Evolutionary conservation across 371 early-diverging fungal genomes (phyloP).

Genomic region (Globomyces sp.): DNA sequence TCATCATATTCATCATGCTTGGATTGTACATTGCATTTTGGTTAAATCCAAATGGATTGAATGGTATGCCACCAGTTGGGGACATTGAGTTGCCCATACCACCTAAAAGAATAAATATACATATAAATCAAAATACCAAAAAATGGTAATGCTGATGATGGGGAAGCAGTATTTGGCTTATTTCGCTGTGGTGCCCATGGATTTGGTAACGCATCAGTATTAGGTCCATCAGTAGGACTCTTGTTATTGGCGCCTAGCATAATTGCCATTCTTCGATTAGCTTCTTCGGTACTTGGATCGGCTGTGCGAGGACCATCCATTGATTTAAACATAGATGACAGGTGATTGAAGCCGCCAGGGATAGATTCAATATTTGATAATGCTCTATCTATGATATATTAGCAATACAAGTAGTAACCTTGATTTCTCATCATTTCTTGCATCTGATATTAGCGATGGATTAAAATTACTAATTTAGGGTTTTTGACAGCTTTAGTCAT

Average conservation of each 20-base stretch:
- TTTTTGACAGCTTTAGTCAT: constrained; percentile 26
- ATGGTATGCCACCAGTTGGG: constrained; percentile 6
- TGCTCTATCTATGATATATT: constrained; percentile 23
- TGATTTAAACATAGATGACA: constrained; percentile 37
- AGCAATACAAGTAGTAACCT: constrained; percentile 15
- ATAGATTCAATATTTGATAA: constrained; percentile 45
- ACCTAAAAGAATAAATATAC: neutral
- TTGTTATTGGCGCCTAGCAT: constrained; percentile 33
- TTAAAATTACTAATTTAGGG: constrained; percentile 15
- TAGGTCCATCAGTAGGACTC: constrained; percentile 23
- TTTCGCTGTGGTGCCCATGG: constrained; percentile 37
- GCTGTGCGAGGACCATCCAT: constrained; percentile 2
- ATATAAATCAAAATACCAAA: neutral
- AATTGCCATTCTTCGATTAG: constrained; percentile 42
- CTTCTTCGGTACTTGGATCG: constrained; percentile 38
- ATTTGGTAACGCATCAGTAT: constrained; percentile 39
- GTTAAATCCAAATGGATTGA: neutral
- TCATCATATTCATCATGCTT: too few relatives aligned
- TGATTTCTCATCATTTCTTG: constrained; percentile 50
- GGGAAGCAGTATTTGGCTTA: neutral
- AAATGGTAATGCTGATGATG: neutral
- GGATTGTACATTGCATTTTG: neutral
- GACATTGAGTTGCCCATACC: neutral
- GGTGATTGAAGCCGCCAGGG: constrained; percentile 46
- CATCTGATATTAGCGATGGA: constrained; percentile 12